phyloP scores from a whole-genome alignment of 2,329 filamentous ascomycete species.

The Thelonectria blattea region DNA sequence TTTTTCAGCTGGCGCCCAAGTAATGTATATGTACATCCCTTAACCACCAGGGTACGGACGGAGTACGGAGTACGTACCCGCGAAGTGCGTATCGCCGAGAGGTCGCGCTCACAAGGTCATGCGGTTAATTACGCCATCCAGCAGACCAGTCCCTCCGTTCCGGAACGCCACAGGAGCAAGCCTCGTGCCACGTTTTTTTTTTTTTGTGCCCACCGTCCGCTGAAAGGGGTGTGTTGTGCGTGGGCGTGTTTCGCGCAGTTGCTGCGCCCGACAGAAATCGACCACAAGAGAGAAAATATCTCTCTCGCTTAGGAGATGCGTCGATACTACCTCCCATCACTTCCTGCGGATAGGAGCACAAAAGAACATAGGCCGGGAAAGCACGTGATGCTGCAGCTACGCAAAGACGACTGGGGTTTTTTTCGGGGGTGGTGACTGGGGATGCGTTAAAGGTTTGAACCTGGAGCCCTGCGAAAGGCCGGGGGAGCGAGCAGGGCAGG shows the following conservation, averaged over 20 bases:
- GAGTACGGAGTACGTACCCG: no score
- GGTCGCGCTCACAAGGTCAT: neutral
- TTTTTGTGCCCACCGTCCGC: no score
- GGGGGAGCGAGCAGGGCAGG: neutral
- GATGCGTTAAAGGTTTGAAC: neutral
- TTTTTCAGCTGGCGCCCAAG: neutral
- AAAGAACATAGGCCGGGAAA: neutral
- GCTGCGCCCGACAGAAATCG: neutral
- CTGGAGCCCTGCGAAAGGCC: conserved; percentile 4
- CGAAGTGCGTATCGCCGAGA: neutral
- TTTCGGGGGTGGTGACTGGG: neutral
- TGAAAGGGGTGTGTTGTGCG: neutral
- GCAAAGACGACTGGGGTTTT: neutral
- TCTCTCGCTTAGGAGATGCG: neutral
- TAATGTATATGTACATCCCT: neutral
- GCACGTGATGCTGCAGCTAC: conserved; percentile 5
- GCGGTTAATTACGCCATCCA: conserved; percentile 9
- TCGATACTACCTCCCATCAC: no score
- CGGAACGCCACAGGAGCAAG: conserved; percentile 25
- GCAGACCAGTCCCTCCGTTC: conserved; percentile 15
- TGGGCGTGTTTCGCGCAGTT: neutral
- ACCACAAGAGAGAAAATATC: neutral
- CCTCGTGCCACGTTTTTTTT: neutral
- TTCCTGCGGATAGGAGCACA: no score
- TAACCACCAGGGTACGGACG: no score